Evolutionary conservation across 371 early-diverging fungal genomes (phyloP).

Genomic region (Parasitella parasitica): DNA sequence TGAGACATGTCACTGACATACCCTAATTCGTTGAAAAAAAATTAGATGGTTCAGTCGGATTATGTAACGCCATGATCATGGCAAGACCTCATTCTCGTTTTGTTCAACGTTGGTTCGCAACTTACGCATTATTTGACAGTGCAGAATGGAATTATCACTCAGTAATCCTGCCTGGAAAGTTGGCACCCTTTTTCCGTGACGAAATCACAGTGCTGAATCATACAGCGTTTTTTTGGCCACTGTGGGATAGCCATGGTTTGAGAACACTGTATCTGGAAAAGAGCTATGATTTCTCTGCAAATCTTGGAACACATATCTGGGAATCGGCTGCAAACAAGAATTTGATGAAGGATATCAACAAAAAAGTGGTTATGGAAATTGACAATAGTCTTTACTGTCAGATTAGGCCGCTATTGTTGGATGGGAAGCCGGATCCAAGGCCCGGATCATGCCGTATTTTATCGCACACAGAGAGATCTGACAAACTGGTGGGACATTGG

Average conservation of each 20-base stretch:
- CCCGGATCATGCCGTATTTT: conserved; percentile 34
- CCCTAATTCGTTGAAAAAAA: not conserved
- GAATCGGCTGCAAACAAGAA: conserved; percentile 50
- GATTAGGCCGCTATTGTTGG: conserved; percentile 38
- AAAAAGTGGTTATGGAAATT: conserved; percentile 36
- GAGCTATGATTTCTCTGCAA: conserved; percentile 40
- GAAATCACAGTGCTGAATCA: conserved; percentile 45
- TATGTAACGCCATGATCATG: conserved; percentile 57
- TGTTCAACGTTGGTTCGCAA: conserved; percentile 46
- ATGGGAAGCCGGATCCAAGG: conserved; percentile 33
- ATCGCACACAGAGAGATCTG: conserved; percentile 14
- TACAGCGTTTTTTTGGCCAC: conserved; percentile 50
- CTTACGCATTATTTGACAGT: conserved; percentile 46
- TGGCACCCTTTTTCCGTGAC: conserved; percentile 36
- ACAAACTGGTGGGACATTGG: conserved; percentile 49
- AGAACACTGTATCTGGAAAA: conserved; percentile 46
- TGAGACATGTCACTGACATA: not conserved
- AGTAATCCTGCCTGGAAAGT: conserved; percentile 49
- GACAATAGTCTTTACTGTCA: conserved; percentile 51
- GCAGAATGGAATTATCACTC: conserved; percentile 54
- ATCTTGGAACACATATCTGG: conserved; percentile 49
- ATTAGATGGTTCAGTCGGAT: conserved; percentile 44
- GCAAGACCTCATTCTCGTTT: conserved; percentile 48
- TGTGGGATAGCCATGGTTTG: conserved; percentile 48
- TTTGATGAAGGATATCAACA: conserved; percentile 36